These are phyloP conservation scores for Penicillium pulvis DNA, from an alignment of 495 filamentous ascomycete species.

Conservation along the genomic window DNA sequence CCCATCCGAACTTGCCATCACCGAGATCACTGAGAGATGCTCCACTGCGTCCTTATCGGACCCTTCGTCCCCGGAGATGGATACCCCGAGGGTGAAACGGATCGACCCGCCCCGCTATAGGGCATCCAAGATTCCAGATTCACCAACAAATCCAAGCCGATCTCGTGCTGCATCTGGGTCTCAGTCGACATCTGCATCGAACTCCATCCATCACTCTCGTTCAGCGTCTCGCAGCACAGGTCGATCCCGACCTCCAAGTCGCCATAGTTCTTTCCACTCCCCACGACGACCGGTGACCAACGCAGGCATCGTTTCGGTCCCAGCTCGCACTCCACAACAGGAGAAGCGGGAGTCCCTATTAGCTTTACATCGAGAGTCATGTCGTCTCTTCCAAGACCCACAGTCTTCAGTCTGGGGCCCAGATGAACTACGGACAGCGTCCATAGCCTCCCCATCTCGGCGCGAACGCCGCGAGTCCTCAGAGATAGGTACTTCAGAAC, in stretches of 20 bases:
- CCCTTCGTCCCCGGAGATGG: conserved; percentile 20
- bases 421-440: conserved; percentile 14
- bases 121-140: conserved; percentile 10
- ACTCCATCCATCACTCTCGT: conserved; percentile 31
- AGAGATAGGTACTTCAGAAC: conserved; percentile 21
- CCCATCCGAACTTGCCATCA: conserved; percentile 6
- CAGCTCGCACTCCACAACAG: conserved; percentile 22
- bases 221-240: conserved; percentile 37
- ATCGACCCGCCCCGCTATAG: conserved; percentile 20
- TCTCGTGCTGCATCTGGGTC: conserved; percentile 24
- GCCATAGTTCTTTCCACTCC: conserved; percentile 37
- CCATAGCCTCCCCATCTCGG: conserved; percentile 12
- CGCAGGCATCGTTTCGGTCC: conserved; percentile 33
- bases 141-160: conserved; percentile 15
- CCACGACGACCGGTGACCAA: conserved; percentile 30
- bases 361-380: conserved; percentile 49
- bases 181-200: conserved; percentile 29
- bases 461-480: conserved; percentile 19
- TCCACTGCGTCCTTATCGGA: conserved; percentile 1
- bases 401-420: neutral
- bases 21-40: conserved; percentile 17
- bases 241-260: conserved; percentile 31
- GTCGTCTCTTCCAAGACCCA: conserved; percentile 45
- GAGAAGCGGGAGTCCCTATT: conserved; percentile 41
- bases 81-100: conserved; percentile 20